Percentiles rank a stretch among this genome's conserved stretches.
These are phyloP conservation scores for Phellinidium pouzarii DNA, from an alignment of 1,284 basidiomycete genomes.

Conservation along the genomic window DNA sequence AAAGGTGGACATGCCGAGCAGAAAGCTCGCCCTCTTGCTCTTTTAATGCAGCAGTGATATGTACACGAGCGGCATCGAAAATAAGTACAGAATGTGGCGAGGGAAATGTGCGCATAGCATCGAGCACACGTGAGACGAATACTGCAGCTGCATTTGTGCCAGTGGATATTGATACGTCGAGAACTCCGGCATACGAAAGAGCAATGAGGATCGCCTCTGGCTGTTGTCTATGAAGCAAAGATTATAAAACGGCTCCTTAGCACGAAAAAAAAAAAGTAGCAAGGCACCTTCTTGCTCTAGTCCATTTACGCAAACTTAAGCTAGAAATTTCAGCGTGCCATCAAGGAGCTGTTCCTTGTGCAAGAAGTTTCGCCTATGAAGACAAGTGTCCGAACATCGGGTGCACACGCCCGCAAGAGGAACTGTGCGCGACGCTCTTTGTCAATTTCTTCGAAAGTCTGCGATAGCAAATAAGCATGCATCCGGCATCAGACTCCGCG, in stretches of 20 bases:
- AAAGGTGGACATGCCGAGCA: not conserved
- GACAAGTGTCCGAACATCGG: not conserved
- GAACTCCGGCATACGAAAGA: not conserved
- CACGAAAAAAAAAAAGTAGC: not conserved
- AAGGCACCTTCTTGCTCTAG: not conserved
- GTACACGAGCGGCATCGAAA: not conserved
- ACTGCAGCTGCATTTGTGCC: not conserved
- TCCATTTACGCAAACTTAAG: not conserved
- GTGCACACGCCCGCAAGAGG: not conserved
- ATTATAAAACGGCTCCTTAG: not conserved
- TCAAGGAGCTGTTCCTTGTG: not conserved
- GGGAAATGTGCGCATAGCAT: not conserved
- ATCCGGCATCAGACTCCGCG: too few relatives aligned
- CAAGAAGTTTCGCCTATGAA: not conserved
- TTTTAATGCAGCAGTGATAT: not conserved
- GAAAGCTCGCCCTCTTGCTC: not conserved
- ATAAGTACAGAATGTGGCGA: not conserved
- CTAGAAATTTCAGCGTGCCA: not conserved
- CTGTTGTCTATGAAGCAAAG: not conserved
- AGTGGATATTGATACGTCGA: not conserved
- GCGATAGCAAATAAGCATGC: too few relatives aligned
- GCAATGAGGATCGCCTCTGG: not conserved
- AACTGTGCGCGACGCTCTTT: not conserved
- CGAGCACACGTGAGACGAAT: not conserved
- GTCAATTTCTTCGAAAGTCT: not conserved